Evolutionary conservation across 208 protist species (phyloP), one percentile per base, ranked within the genome.

Genomic region (Crithidia brevicula): DNA sequence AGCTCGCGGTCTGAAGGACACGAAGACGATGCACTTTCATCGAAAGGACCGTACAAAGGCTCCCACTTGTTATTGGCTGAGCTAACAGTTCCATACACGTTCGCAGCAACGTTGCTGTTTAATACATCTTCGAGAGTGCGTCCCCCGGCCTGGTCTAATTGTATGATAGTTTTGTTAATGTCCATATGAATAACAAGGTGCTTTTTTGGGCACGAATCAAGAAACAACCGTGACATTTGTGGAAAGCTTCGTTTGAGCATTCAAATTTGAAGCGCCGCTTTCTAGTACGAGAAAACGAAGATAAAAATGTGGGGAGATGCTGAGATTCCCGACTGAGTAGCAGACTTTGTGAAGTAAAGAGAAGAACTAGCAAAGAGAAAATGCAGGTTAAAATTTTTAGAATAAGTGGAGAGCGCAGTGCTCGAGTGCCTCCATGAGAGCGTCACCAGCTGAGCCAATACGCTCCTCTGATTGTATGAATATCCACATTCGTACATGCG

Each of bases 111-210:
- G 49, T 97, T 97, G 67, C 89, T 93, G 64, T 97, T 94, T 1
- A 97, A 63, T 2, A 94, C 86, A 72, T 97, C 89, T 28, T 93
- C 88, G 34, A 94, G 60, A 0, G 81, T 93, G 23, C 85, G 57
- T 1, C 88, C 88, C 13, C 89, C 92, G 9, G 92, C 84, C 28
- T 72, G 69, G 67, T 97, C 92, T 0, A 91, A 52, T 72, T 93
- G 88, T 51, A 97, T 92, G 57, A 97, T 94, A 16, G 92, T 97
- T 51, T 87, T 90, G 74, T 97, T 97, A 45, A 97, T 91, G 52
- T 97, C 92, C 83, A 97, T 90, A 67, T 97, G 89, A 15, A 97
- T 78, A 5, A 97, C 76, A 15, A 97, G 70, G 50, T 87, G 91
- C 45, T 82, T 82, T 53, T 65, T 76, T 2, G 74, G 67, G 63